Base-by-base conservation (phyloP, 2,329 filamentous ascomycete genomes). In the Nectriaceae sp. region DNA sequence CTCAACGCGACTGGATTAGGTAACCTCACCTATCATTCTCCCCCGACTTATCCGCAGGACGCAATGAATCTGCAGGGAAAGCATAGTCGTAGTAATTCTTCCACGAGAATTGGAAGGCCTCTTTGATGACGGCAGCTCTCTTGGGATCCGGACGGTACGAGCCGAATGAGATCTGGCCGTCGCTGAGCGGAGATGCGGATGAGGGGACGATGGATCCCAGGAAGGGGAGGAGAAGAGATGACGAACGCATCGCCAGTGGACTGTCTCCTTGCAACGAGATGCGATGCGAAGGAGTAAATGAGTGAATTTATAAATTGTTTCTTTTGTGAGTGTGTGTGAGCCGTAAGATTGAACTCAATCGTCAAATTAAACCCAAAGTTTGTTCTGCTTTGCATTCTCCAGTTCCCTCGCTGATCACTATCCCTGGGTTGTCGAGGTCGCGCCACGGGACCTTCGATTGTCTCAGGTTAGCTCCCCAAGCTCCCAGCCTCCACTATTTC, bases 61-160 rank as follows among this genome's bases (percentile, higher is more conserved):
- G 76, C 10, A 95, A 72, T 38, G 90, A 88, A 65, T 95, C 90
- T 57, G 89, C 82, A 1, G 87, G 88, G 53, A 89, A 92, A 0
- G 89, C 89, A 69, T 89, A 83, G 68, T 82, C 72, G 61, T 82
- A 80, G 65, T 93, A 93, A 2, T 85, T 87, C 49, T 84, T 70
- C 87, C 88, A 92, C 3, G 87, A 85, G 59, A 79, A 78, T 48
- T 80, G 75, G 61, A 92, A 93, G 0, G 84, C 84, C 46, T 83
- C 78, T 64, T 83, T 86, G 44, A 92, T 81, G 2, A 82, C 81
- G 41, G 75, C 73, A 11, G 84, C 79, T 56, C 82, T 71, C 11
- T 65, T 65, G 1, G 65, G 60, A 48, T 76, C 67, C 4, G 70
- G 40, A 15, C 40, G 18, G n/a, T n/a, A 36, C 33, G 33, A 36